These are phyloP conservation scores for Teunomyces barrocoloradensis DNA, from an alignment of 805 yeast genomes.

Conservation along the genomic window DNA sequence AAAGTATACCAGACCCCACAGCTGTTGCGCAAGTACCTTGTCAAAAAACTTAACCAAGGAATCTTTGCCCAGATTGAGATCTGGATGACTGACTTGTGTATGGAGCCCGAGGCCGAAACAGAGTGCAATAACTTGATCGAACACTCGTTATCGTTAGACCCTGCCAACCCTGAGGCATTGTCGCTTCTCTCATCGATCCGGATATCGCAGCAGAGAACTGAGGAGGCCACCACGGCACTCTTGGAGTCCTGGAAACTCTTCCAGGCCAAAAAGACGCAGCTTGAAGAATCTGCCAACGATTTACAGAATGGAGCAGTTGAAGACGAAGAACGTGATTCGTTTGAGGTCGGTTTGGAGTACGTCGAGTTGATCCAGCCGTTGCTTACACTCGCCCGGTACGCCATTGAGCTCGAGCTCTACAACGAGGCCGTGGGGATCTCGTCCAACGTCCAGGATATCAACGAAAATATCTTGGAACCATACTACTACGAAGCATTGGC, in stretches of 20 bases:
- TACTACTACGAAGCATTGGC: conserved; percentile 84
- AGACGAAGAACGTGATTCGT: conserved; percentile 34
- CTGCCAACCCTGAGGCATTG: conserved; percentile 74
- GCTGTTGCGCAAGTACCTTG: conserved; percentile 30
- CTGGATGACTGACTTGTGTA: conserved; percentile 97
- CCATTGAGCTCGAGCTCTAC: conserved; percentile 72
- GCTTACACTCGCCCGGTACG: conserved; percentile 66
- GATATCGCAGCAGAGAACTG: conserved; percentile 75
- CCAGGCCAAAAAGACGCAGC: conserved; percentile 44
- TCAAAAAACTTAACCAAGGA: conserved; percentile 69
- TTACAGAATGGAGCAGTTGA: conserved; percentile 8
- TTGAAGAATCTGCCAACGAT: conserved; percentile 42
- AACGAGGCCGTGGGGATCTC: conserved; percentile 70
- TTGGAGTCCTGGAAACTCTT: conserved; percentile 71
- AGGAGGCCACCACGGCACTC: conserved; percentile 73
- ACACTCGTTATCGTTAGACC: conserved; percentile 60
- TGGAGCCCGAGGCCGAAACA: conserved; percentile 85
- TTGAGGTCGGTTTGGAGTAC: conserved; percentile 51
- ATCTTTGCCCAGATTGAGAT: conserved; percentile 84
- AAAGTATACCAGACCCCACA: conserved; percentile 22
- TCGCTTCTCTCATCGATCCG: conserved; percentile 80
- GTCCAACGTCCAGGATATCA: conserved; percentile 64
- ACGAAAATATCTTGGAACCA: conserved; percentile 80
- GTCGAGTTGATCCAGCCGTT: conserved; percentile 73
- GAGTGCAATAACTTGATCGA: conserved; percentile 72